Evolutionary conservation across 139 green algal species (phyloP).

Genomic region (Gonium pectorale): DNA sequence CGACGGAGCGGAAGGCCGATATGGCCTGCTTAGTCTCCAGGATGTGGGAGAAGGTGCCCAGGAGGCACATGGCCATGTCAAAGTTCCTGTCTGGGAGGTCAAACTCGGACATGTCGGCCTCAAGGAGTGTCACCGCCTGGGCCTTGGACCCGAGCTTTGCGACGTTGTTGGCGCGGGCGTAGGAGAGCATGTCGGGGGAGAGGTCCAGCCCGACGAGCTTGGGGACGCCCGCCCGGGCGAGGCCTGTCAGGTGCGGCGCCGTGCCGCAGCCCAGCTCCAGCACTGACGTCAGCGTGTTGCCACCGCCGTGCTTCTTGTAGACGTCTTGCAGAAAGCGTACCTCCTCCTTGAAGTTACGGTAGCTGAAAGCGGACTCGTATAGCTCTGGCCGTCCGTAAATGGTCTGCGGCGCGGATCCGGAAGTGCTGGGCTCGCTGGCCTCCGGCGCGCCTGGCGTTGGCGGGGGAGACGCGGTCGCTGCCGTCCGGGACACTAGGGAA

Average conservation of each 20-base stretch:
- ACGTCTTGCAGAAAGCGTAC: constrained; percentile 59
- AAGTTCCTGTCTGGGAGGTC: constrained; percentile 34
- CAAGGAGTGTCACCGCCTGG: constrained; percentile 21
- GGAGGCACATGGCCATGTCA: constrained; percentile 60
- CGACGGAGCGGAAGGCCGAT: constrained; percentile 14
- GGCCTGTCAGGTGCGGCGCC: constrained; percentile 49
- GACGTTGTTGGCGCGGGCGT: constrained; percentile 29
- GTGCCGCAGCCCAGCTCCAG: constrained; percentile 67
- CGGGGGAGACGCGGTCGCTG: neutral
- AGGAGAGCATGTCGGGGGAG: constrained; percentile 52
- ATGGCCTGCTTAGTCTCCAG: constrained; percentile 51
- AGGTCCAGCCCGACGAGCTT: constrained; percentile 53
- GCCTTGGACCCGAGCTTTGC: neutral
- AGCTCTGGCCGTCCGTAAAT: constrained; percentile 66
- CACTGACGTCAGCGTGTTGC: constrained; percentile 25
- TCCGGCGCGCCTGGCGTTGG: neutral
- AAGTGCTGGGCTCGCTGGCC: neutral
- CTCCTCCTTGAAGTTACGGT: constrained; percentile 64
- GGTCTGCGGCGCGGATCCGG: neutral
- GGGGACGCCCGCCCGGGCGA: constrained; percentile 48
- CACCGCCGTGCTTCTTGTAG: constrained; percentile 48
- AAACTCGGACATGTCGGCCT: constrained; percentile 60
- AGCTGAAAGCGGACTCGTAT: constrained; percentile 72
- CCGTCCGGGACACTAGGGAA: too few species aligned
- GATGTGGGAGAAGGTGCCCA: constrained; percentile 64